Percentiles rank a stretch among this genome's conserved stretches.
Evolutionary conservation across 106 monocot genomes (phyloP).

Genomic region (Dioscorea alata): DNA sequence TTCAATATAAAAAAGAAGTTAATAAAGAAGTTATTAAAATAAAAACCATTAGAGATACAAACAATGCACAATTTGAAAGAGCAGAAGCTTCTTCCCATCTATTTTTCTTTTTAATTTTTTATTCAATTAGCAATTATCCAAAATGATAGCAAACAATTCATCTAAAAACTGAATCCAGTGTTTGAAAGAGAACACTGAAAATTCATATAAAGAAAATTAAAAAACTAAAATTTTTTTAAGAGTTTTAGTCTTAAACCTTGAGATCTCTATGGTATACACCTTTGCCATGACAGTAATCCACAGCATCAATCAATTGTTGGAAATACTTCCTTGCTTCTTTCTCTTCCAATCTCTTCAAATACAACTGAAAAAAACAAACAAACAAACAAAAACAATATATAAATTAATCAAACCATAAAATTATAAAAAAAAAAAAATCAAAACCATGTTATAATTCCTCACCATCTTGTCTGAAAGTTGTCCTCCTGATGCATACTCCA

Average conservation of each 20-base stretch:
- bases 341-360: constrained; percentile 32
- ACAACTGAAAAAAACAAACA: constrained; percentile 10
- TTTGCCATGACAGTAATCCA: constrained; percentile 61
- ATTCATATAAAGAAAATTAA: background rate
- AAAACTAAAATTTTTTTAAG: background rate
- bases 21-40: too few relatives aligned
- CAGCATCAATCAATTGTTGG: constrained; percentile 64
- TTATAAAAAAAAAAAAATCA: background rate
- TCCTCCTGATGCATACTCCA: constrained; percentile 75
- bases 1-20: too few relatives aligned
- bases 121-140: too few relatives aligned
- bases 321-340: constrained; percentile 55
- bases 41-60: too few relatives aligned
- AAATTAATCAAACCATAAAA: background rate
- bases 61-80: too few relatives aligned
- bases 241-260: constrained; percentile 23
- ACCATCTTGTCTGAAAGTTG: constrained; percentile 70
- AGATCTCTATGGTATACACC: constrained; percentile 72
- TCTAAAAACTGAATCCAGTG: too few relatives aligned
- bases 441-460: background rate
- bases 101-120: too few relatives aligned
- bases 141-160: too few relatives aligned
- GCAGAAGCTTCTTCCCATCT: too few relatives aligned
- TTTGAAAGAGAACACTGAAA: too few relatives aligned
- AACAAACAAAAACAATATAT: too few relatives aligned